Percentiles rank a stretch among this genome's conserved stretches.
Evolutionary conservation across 2,329 filamentous ascomycete species (phyloP).

Genomic region (Aotearoamyces nothofagi): DNA sequence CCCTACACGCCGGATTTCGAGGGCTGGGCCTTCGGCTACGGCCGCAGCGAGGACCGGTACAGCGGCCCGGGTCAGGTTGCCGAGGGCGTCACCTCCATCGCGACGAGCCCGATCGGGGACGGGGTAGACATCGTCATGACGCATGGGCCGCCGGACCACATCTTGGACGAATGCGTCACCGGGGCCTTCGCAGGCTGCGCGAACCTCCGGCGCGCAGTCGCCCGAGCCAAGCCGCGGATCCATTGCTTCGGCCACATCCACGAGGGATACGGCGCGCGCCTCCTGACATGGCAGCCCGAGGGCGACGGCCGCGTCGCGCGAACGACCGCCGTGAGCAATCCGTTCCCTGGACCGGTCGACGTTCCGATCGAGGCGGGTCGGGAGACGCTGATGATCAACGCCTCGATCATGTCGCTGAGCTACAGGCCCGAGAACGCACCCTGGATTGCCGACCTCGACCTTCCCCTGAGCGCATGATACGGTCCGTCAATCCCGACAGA

Average conservation of each 20-base stretch:
- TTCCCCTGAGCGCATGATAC: too few species aligned
- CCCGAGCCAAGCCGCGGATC: constrained; percentile 26
- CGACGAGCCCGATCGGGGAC: constrained; percentile 9
- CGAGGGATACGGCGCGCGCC: constrained; percentile 39
- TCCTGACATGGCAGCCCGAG: constrained; percentile 32
- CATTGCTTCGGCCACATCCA: constrained; percentile 47
- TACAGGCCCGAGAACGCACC: constrained; percentile 30
- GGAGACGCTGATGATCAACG: constrained; percentile 46
- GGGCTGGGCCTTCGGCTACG: constrained; percentile 18
- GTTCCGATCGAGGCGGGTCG: constrained; percentile 21
- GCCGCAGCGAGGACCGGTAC: constrained; percentile 15
- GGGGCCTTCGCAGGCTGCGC: constrained; percentile 24
- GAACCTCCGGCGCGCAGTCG: constrained; percentile 29
- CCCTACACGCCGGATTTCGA: constrained; percentile 20
- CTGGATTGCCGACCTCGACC: constrained; percentile 30
- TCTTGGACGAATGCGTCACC: constrained; percentile 13
- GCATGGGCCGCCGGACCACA: constrained; percentile 21
- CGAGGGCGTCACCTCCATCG: constrained; percentile 7
- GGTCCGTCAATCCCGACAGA: too few species aligned
- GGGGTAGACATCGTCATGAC: constrained; percentile 24
- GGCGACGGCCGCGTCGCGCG: constrained; percentile 11
- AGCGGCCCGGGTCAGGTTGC: constrained; percentile 8
- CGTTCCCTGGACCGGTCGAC: constrained; percentile 20
- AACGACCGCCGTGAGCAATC: constrained; percentile 23
- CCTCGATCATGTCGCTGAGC: constrained; percentile 26